Evolutionary conservation across 257 asterid species (phyloP).

Genomic region (Fraxinus cuspidata): DNA sequence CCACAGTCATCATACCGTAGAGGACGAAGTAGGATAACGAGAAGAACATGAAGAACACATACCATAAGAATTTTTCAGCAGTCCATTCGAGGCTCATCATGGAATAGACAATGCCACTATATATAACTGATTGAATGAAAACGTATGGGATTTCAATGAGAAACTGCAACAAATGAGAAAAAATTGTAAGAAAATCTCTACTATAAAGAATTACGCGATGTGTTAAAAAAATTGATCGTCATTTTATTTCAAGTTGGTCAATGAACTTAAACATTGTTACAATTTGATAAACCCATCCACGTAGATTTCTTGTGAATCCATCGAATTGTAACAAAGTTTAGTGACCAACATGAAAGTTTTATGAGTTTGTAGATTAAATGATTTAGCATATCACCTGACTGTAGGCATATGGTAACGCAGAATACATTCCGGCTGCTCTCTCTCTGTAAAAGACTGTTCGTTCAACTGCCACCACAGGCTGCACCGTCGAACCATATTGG

Average conservation of each 20-base stretch:
- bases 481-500: slow-evolving; percentile 39
- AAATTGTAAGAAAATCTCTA: not conserved
- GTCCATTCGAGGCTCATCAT: slow-evolving; percentile 29
- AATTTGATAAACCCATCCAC: not conserved
- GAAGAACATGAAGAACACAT: slow-evolving; percentile 27
- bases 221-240: not conserved
- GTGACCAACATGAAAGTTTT: not conserved
- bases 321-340: not conserved
- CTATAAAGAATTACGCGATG: not conserved
- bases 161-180: slow-evolving; percentile 15
- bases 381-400: slow-evolving; percentile 26
- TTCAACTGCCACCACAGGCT: slow-evolving; percentile 36
- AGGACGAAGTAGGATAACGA: slow-evolving; percentile 21
- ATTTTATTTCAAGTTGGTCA: not conserved
- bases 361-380: slow-evolving; percentile 6
- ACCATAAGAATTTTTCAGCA: slow-evolving; percentile 24
- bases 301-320: not conserved
- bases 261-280: not conserved
- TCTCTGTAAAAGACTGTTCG: slow-evolving; percentile 42
- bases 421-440: slow-evolving; percentile 44
- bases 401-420: slow-evolving; percentile 39
- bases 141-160: slow-evolving; percentile 26
- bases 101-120: slow-evolving; percentile 18
- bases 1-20: slow-evolving; percentile 27
- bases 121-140: slow-evolving; percentile 17